Evolutionary conservation across 768 basidiomycete species (phyloP).

Genomic region (Baorangia bicolor): DNA sequence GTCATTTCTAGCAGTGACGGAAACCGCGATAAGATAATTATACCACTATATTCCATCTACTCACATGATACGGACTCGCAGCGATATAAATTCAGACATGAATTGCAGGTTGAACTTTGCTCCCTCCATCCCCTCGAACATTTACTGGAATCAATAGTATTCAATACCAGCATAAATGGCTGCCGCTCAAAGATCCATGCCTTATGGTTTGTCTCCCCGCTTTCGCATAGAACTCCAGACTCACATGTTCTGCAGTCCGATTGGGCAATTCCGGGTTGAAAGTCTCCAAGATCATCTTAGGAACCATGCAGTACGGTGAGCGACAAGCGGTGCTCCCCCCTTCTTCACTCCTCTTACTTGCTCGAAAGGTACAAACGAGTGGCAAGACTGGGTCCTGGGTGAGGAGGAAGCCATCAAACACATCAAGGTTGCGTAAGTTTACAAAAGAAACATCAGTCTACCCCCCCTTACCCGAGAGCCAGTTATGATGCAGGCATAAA

Average conservation of each 20-base stretch:
- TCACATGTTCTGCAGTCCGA: slow-evolving; percentile 2
- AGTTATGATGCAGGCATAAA: slow-evolving; percentile 2
- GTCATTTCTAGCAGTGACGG: neutral
- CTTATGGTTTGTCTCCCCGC: slow-evolving; percentile 11
- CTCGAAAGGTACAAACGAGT: slow-evolving; percentile 6
- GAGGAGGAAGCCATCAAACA: slow-evolving; percentile 2
- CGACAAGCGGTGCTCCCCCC: slow-evolving; percentile 1
- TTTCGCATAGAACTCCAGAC: neutral
- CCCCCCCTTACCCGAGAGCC: neutral
- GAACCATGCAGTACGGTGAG: slow-evolving; percentile 3
- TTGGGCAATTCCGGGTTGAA: slow-evolving; percentile 7
- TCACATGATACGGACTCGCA: slow-evolving; percentile 1
- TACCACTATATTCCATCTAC: neutral
- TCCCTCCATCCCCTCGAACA: neutral
- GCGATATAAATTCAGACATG: slow-evolving; percentile 1
- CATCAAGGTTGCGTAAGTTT: neutral
- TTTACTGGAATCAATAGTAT: neutral
- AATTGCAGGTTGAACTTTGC: neutral
- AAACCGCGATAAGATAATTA: slow-evolving; percentile 10
- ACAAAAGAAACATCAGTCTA: neutral
- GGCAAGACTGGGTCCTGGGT: slow-evolving; percentile 2
- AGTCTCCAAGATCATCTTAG: slow-evolving; percentile 3
- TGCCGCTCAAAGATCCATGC: slow-evolving; percentile 9
- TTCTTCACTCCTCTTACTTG: neutral
- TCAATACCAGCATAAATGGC: slow-evolving; percentile 5